Base-by-base conservation (phyloP, 257 asterid species). In the Thymus mandschuricus region DNA sequence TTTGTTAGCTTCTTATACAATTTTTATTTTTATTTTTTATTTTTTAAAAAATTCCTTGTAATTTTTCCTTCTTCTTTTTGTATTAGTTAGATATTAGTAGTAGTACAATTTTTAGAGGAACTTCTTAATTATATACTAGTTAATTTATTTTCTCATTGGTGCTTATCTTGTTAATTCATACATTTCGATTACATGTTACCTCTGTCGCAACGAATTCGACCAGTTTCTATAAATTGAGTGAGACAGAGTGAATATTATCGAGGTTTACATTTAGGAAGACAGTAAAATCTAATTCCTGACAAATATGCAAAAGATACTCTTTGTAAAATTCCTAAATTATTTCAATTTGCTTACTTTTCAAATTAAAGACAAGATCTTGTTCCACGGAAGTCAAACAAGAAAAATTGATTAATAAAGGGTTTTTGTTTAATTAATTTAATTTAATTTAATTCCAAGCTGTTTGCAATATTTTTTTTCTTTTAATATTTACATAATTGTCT, bases 381-480 rank as follows among this genome's bases (percentile, higher is more conserved):
- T 69, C 66, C 60, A 29, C 79, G 84, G 82, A 74, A 81, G 88
- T 84, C 88, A 84, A 84, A 84, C 88, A 74, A 84, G 86, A 70
- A 70, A 66, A 41, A 48, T 8, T 15, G 58, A 68, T 80, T 54
- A 76, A 73, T 59, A 27, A 44, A 8, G 34, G 54, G 54, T 60
- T 76, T 21, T 62, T 7, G 49, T 60, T 79, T 67, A 9, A 63
- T 15, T 10, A 51, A 67, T 35, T 56, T 66, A 70, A 75, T 72
- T 46, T 21, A 21, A 21, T 21, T 21, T 21, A 21, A 21, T 21
- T 21, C 21, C 41, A 51, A 69, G 71, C 61, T 68, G 30, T 58
- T 33, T 30, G 66, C 57, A 28, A 52, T 51, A 68, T 50, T 69
- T 70, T 68, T 12, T 1, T 15, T 21, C 55, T 45, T 66, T 21